Evolutionary conservation across 371 early-diverging fungal species (phyloP).

Genomic region (Umbelopsis sp.): DNA sequence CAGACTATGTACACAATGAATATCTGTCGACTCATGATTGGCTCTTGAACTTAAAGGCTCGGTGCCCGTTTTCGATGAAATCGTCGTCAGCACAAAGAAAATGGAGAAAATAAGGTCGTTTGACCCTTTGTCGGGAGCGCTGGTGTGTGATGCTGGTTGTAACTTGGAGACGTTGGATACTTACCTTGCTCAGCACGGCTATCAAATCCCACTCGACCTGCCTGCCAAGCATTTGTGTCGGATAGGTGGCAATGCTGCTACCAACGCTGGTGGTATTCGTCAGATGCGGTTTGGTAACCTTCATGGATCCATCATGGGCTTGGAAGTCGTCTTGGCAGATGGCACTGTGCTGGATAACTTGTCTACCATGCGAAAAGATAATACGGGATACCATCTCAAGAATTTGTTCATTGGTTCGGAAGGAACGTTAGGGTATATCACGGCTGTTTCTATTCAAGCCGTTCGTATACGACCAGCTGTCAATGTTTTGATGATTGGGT

Average conservation of each 20-base stretch:
- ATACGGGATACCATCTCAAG: slow-evolving; percentile 93
- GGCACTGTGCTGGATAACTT: slow-evolving; percentile 87
- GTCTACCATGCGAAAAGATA: slow-evolving; percentile 81
- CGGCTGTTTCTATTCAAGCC: slow-evolving; percentile 83
- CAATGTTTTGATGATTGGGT: slow-evolving; percentile 76
- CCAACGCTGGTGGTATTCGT: slow-evolving; percentile 95
- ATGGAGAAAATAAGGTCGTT: slow-evolving; percentile 81
- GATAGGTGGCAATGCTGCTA: slow-evolving; percentile 95
- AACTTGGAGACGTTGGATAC: slow-evolving; percentile 85
- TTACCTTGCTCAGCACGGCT: slow-evolving; percentile 75
- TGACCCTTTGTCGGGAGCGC: slow-evolving; percentile 73
- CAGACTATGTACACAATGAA: neutral
- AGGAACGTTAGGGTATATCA: slow-evolving; percentile 94
- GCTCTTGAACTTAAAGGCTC: slow-evolving; percentile 22
- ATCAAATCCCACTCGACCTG: slow-evolving; percentile 87
- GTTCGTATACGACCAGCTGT: slow-evolving; percentile 38
- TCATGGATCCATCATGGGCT: slow-evolving; percentile 88
- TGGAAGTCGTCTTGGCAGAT: slow-evolving; percentile 87
- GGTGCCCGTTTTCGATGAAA: slow-evolving; percentile 90
- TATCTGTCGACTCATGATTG: neutral
- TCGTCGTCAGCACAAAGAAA: slow-evolving; percentile 75
- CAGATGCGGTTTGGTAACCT: slow-evolving; percentile 90
- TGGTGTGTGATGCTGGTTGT: slow-evolving; percentile 88
- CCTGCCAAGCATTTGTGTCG: slow-evolving; percentile 87
- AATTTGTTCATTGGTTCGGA: slow-evolving; percentile 96